Evolutionary conservation across 2,329 filamentous ascomycete genomes (phyloP).

Genomic region (Boeremia lycopersici): DNA sequence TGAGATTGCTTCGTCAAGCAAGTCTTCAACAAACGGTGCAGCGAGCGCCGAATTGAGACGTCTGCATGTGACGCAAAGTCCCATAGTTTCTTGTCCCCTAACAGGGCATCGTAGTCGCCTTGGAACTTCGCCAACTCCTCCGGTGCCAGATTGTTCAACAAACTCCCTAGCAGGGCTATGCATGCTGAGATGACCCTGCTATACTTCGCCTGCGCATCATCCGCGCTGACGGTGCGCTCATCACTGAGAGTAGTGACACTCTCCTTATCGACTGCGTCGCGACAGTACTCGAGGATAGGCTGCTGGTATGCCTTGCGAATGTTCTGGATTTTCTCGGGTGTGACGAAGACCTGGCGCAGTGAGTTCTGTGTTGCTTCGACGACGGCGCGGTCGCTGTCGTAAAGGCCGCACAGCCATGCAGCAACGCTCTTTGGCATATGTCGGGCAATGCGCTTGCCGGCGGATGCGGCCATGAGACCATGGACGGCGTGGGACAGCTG

Average conservation of each 20-base stretch:
- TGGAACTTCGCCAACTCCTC: conserved; percentile 66
- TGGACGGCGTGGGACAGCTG: conserved; percentile 83
- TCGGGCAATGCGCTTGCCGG: conserved; percentile 82
- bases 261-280: conserved; percentile 77
- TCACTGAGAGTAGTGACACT: conserved; percentile 84
- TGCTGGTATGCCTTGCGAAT: conserved; percentile 84
- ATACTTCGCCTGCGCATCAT: conserved; percentile 88
- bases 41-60: conserved; percentile 61
- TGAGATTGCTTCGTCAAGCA: conserved; percentile 57
- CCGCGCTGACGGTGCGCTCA: conserved; percentile 78
- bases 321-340: conserved; percentile 75
- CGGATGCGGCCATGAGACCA: conserved; percentile 61
- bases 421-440: conserved; percentile 78
- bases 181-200: conserved; percentile 73
- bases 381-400: conserved; percentile 81
- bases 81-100: conserved; percentile 68
- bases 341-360: conserved; percentile 75
- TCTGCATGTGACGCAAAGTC: conserved; percentile 63
- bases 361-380: conserved; percentile 78
- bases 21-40: conserved; percentile 62
- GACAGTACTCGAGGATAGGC: conserved; percentile 81
- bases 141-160: conserved; percentile 53
- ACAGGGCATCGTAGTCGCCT: conserved; percentile 67
- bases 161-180: conserved; percentile 59
- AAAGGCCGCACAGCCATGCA: conserved; percentile 88